Conservation (phyloP, 345 rosid species). For the Eucalyptus camaldulensis region DNA sequence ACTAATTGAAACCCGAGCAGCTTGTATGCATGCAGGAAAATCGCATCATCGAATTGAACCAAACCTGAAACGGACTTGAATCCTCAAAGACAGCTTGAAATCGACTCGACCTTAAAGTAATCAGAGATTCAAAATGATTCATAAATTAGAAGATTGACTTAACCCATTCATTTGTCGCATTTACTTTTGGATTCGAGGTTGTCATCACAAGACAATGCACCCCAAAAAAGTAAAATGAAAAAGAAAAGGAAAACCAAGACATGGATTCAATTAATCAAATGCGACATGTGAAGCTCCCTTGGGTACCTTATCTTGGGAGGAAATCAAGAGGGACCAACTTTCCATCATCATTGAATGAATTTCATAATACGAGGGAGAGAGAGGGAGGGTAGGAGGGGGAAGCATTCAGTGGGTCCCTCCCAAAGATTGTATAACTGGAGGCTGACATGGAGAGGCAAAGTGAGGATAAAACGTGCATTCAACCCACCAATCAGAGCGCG, state of each 20-base stretch:
- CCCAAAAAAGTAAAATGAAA: no score
- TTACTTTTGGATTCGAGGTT: accelerated
- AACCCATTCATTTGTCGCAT: neutral
- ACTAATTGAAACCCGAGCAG: accelerated
- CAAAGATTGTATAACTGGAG: neutral
- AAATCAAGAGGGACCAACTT: neutral
- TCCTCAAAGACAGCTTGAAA: accelerated
- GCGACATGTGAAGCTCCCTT: neutral
- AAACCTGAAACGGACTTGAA: accelerated
- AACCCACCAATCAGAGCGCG: slow-evolving; percentile 1
- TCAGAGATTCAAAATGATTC: accelerated
- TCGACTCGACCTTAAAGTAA: neutral
- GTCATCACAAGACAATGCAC: no score
- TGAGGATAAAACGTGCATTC: slow-evolving; percentile 8
- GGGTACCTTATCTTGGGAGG: neutral
- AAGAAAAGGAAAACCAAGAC: neutral
- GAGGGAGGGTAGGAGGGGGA: no score
- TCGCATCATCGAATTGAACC: accelerated
- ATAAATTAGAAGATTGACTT: neutral
- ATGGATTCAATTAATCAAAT: neutral
- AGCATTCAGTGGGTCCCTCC: neutral
- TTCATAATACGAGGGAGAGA: neutral
- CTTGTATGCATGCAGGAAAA: accelerated
- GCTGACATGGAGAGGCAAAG: neutral
- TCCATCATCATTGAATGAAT: neutral